Conservation (phyloP, 495 filamentous ascomycete genomes). For the Achaetomiella virescens region DNA sequence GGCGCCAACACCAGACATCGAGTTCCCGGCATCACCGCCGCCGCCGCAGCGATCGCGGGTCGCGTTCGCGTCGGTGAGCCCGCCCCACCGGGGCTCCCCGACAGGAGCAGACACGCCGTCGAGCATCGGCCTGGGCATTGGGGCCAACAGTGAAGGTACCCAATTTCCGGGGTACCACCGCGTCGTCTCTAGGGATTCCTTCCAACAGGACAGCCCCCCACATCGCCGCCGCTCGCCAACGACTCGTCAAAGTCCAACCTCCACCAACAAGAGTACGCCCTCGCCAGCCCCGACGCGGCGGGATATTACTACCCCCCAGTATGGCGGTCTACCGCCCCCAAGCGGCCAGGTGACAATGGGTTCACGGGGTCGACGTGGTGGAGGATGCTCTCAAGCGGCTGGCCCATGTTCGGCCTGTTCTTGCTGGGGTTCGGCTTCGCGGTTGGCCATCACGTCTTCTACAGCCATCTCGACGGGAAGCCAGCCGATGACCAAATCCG, state of each 20-base stretch:
- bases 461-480: constrained; percentile 15
- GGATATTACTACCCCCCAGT: background rate
- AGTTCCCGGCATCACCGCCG: background rate
- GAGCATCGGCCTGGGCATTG: constrained; percentile 9
- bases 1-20: constrained; percentile 5
- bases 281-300: background rate
- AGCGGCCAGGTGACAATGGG: background rate
- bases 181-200: constrained; percentile 2
- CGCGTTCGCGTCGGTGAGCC: background rate
- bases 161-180: background rate
- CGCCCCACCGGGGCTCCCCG: background rate
- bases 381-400: constrained; percentile 16
- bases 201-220: constrained; percentile 4
- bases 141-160: background rate
- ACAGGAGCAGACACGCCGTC: background rate
- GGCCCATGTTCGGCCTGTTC: constrained; percentile 24
- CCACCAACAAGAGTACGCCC: background rate
- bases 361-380: constrained; percentile 1
- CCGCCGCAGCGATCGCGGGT: background rate
- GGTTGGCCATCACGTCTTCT: constrained; percentile 22
- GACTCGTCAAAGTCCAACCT: background rate
- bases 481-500: constrained; percentile 25
- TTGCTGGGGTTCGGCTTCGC: constrained; percentile 20
- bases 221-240: background rate
- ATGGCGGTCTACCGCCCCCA: background rate